Evolutionary conservation across 2,329 filamentous ascomycete genomes (phyloP).

Genomic region (Calonectria naviculata): DNA sequence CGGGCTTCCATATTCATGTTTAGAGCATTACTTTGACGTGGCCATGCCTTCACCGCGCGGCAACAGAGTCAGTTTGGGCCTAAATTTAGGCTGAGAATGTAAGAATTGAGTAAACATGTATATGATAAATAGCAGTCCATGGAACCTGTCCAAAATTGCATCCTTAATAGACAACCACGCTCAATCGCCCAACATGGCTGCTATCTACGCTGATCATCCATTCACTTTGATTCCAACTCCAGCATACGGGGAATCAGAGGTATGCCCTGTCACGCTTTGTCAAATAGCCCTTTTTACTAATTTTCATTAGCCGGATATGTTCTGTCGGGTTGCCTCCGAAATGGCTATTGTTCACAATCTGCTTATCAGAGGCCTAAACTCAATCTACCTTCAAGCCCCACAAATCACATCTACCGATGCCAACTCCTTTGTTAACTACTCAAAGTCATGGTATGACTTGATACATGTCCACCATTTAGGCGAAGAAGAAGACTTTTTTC

Average conservation of each 20-base stretch:
- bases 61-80: background rate
- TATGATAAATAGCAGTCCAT: background rate
- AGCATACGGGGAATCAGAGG: background rate
- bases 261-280: background rate
- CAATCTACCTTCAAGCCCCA: background rate
- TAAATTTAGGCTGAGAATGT: background rate
- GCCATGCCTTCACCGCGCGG: too few relatives aligned
- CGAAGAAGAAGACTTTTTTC: constrained; percentile 51
- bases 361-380: constrained; percentile 45
- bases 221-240: constrained; percentile 16
- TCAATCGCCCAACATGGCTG: constrained; percentile 1
- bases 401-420: constrained; percentile 45
- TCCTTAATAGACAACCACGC: background rate
- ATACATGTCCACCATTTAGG: constrained; percentile 48
- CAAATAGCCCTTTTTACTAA: background rate
- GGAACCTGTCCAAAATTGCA: too few relatives aligned
- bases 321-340: constrained; percentile 39
- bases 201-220: constrained; percentile 15
- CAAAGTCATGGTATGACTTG: constrained; percentile 37
- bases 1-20: too few relatives aligned
- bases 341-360: constrained; percentile 49
- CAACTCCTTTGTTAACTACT: constrained; percentile 42
- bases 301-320: constrained; percentile 39
- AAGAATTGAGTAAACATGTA: background rate
- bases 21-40: background rate